These are phyloP conservation scores for Diaporthe vexans DNA, from an alignment of 2,329 filamentous ascomycete species.

Conservation along the genomic window DNA sequence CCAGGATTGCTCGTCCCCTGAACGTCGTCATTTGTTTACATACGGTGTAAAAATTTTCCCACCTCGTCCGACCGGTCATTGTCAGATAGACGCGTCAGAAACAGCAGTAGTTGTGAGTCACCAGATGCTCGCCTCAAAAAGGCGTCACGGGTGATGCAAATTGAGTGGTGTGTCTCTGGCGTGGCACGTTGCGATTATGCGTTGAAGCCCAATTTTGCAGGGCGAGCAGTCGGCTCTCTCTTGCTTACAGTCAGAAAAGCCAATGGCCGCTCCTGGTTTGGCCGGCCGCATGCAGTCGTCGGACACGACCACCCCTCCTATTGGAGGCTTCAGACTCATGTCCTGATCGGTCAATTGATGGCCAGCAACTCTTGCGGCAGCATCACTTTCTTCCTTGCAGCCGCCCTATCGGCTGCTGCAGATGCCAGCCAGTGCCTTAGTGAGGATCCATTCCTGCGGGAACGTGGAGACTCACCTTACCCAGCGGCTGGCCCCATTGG, in stretches of 20 bases:
- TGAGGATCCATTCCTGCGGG: slow-evolving; percentile 29
- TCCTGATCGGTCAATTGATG: slow-evolving; percentile 4
- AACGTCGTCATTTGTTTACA: slow-evolving; percentile 17
- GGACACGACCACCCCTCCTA: slow-evolving; percentile 2
- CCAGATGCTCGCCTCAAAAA: slow-evolving; percentile 6
- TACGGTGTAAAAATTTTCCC: slow-evolving; percentile 4
- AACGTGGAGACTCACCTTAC: slow-evolving; percentile 37
- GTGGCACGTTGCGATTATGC: slow-evolving; percentile 34
- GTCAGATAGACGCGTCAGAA: not conserved
- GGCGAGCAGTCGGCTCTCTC: slow-evolving; percentile 19
- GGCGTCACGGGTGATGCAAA: slow-evolving; percentile 31
- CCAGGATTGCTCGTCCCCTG: slow-evolving; percentile 25
- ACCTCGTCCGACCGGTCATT: not conserved
- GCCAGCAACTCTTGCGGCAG: slow-evolving; percentile 20
- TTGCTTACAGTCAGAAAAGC: not conserved
- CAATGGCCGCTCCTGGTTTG: slow-evolving; percentile 15
- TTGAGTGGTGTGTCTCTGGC: slow-evolving; percentile 12
- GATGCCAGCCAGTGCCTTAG: slow-evolving; percentile 20
- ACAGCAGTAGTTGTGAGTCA: slow-evolving; percentile 20
- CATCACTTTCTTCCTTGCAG: slow-evolving; percentile 17
- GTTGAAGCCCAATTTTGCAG: slow-evolving; percentile 35
- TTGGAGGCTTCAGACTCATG: slow-evolving; percentile 26
- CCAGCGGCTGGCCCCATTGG: slow-evolving; percentile 33
- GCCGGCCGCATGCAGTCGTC: slow-evolving; percentile 16
- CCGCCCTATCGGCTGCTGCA: slow-evolving; percentile 29